Conservation (phyloP, 2,329 filamentous ascomycete species). For the Trichoderma endophyticum region DNA sequence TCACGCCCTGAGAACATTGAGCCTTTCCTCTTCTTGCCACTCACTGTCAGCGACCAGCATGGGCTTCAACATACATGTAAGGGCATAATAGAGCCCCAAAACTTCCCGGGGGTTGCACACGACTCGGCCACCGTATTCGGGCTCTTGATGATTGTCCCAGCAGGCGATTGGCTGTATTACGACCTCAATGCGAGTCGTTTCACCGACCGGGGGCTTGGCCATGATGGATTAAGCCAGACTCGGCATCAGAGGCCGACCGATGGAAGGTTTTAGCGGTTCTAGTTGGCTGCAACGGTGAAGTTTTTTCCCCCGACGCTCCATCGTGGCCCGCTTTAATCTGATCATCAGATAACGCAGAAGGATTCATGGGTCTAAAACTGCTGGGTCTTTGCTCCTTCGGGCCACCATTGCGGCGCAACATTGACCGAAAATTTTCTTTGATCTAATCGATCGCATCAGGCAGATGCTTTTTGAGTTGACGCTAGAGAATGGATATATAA, state of each 20-base stretch:
- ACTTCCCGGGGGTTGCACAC: neutral
- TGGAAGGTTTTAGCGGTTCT: neutral
- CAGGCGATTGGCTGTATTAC: neutral
- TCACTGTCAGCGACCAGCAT: neutral
- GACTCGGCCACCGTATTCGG: neutral
- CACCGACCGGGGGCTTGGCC: neutral
- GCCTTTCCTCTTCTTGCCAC: neutral
- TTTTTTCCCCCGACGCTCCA: neutral
- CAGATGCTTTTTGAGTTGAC: neutral
- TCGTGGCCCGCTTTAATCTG: slow-evolving; percentile 9
- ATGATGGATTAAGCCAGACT: slow-evolving; percentile 3
- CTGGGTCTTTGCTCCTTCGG: neutral
- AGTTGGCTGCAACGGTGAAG: neutral
- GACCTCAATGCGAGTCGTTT: neutral
- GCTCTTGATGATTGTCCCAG: neutral
- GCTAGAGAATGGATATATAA: slow-evolving; percentile 14
- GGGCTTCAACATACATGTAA: neutral
- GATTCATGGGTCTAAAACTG: neutral
- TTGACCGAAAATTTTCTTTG: neutral
- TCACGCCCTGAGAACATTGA: neutral
- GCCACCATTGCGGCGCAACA: neutral
- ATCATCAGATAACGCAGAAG: slow-evolving; percentile 8
- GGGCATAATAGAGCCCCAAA: neutral
- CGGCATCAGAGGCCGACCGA: neutral
- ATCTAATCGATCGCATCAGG: slow-evolving; percentile 17